Evolutionary conservation across 371 early-diverging fungal species (phyloP), one percentile per base, ranked within the genome.

Genomic region (Syncephalastrum contaminatum): DNA sequence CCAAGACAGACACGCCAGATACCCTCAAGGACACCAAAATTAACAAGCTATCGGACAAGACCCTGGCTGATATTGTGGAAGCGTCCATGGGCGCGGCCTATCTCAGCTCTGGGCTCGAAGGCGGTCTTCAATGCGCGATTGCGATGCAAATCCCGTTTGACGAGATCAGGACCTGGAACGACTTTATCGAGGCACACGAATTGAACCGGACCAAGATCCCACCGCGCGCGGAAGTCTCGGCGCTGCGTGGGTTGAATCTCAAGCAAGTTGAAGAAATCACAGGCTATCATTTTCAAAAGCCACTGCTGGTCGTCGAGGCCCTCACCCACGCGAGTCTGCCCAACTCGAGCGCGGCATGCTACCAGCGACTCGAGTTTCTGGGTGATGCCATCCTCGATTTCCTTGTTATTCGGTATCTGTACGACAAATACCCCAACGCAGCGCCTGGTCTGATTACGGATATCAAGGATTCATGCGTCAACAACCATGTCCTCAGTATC

Each of bases 341-440:
- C 18, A 77, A 81, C 42, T 68, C 77, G 0, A 69, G 69, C 14
- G 76, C 81, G 0, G 66, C 77, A 10, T 92, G 91, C 59, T 97
- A 94, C 62, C 91, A 97, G 70, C 88, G 97, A 4, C 77, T 98
- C 2, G 97, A 98, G 73, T 97, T 91, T 63, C 63, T 97, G 48
- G 98, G 98, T n/a, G 97, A 98, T 66, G 90, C 96, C 0, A 84
- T 96, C 8, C 64, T 97, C 16, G 94, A 93, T 58, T 92, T 87
- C 62, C 72, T 92, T 53, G 83, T 91, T 0, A 88, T 91, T 8
- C 73, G 81, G 16, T 81, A 91, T 48, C 81, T 93, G 49, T 96
- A 77, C 59, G 58, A 80, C 15, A 77, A 75, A 55, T 76, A 81
- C 51, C 80, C 78, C 4, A 58, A 70, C 12, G 80, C 82, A 14